Percentiles rank a stretch among this genome's conserved stretches.
Conservation (phyloP, 2,329 filamentous ascomycete species). For the Alternaria consortialis region DNA sequence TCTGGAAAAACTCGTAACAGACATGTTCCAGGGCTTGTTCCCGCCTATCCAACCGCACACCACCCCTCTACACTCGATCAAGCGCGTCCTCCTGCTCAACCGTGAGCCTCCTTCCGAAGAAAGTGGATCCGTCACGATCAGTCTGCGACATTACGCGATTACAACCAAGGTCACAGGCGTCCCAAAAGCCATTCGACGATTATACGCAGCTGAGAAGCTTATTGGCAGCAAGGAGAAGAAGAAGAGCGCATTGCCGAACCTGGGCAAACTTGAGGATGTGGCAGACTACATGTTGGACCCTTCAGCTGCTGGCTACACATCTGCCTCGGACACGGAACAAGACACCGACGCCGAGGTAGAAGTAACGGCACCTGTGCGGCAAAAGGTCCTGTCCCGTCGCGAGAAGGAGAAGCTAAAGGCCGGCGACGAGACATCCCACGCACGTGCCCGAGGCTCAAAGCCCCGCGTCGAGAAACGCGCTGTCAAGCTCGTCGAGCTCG, state of each 20-base stretch:
- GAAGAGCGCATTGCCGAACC: slow-evolving; percentile 77
- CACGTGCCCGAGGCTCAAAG: slow-evolving; percentile 49
- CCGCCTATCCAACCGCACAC: slow-evolving; percentile 93
- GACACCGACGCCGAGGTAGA: slow-evolving; percentile 98
- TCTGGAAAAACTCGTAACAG: slow-evolving; percentile 90
- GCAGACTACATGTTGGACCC: slow-evolving; percentile 92
- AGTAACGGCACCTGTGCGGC: slow-evolving; percentile 68
- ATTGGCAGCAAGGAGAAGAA: slow-evolving; percentile 65
- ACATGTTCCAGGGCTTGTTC: slow-evolving; percentile 95
- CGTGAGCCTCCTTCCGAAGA: slow-evolving; percentile 66
- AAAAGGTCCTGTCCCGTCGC: slow-evolving; percentile 68
- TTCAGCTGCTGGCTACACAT: slow-evolving; percentile 82
- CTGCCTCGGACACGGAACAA: slow-evolving; percentile 89
- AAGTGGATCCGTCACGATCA: slow-evolving; percentile 76
- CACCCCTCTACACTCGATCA: slow-evolving; percentile 90
- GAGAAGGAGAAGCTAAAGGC: slow-evolving; percentile 56
- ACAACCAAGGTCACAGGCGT: slow-evolving; percentile 86
- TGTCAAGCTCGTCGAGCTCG: slow-evolving; percentile 91
- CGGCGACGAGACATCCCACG: slow-evolving; percentile 50
- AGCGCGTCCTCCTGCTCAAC: slow-evolving; percentile 88
- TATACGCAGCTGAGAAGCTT: slow-evolving; percentile 86
- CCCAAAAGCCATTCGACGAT: slow-evolving; percentile 80
- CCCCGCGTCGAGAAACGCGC: slow-evolving; percentile 79
- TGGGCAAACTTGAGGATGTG: slow-evolving; percentile 90
- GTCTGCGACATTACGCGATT: slow-evolving; percentile 93